Evolutionary conservation across 768 basidiomycete species (phyloP), one percentile per base, ranked within the genome.

Genomic region (Imleria badia): DNA sequence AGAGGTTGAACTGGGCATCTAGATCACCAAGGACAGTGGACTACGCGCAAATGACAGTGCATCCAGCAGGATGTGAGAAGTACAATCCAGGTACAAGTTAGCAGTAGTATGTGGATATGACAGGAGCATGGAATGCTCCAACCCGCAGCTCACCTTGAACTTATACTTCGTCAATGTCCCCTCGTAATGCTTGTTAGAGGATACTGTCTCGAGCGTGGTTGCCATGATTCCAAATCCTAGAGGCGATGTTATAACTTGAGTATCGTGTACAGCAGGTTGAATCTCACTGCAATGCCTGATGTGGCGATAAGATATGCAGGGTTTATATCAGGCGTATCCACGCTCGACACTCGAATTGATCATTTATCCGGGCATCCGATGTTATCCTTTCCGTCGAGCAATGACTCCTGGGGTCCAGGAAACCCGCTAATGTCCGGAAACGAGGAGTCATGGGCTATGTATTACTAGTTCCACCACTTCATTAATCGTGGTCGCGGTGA

Each of bases 131-230:
- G n/a, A n/a, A n/a, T n/a, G 19, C 10, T 35, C 20, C 40, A 54
- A 43, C 10, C 36, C 34, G 45, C 29, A 51, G 36, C 67, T 44
- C 59, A 82, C 91, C 78, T 84, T 87, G 77, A 88, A 91, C 73
- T 84, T 89, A 78, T 92, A 98, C 70, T 98, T 98, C 55, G 75
- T 80, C 52, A 98, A 69, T 51, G 82, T 80, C 22, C 96, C 97
- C 53, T 81, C 87, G 58, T 88, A 96, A 12, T 84, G 79, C 71
- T 87, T 87, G 81, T 84, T 93, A 11, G 82, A 77, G 2, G 91
- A 88, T 17, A 94, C 57, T 67, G 85, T 82, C 61, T 89, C 82
- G 60, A 94, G 81, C 33, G 65, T 62, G 23, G 33, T 8, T 39
- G 62, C 48, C 62, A 70, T n/a, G n/a, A n/a, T 65, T 43, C 30